Base-by-base conservation (phyloP, 768 basidiomycete genomes). In the Suillus ampliporus region DNA sequence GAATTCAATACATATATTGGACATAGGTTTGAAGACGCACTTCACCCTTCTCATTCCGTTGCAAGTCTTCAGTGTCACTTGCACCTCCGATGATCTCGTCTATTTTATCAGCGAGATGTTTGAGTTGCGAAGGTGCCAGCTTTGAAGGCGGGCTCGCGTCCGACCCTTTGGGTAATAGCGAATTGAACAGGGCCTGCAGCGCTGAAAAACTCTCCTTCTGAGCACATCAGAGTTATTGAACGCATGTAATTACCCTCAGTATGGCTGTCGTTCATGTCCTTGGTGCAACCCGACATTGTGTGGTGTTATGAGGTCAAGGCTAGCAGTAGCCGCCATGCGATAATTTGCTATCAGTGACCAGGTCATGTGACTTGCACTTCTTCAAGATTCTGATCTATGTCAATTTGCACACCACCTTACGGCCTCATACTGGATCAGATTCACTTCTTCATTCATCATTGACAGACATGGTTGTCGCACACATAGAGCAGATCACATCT, bases 31-130 rank as follows among this genome's bases (percentile, higher is more conserved):
- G n/a, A 61, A 58, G 51, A 78, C 84, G 67, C 79, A 90, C 91
- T 84, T 91, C 86, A 81, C 84, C 85, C 74, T 80, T 80, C 74
- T 84, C 84, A 62, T 86, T 83, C 59, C 78, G 78, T 57, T 78
- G 77, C 9, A 73, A 68, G 54, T 69, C 68, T 28, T 69, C 75
- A 44, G 72, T 69, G 53, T 80, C 79, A 44, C 76, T 79, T 15
- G 83, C 85, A 23, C 89, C 76, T 19, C 61, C 69, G 6, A 77
- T 43, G 17, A 92, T 71, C 66, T 90, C 82, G 19, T 77, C 79
- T 14, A 92, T 77, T 71, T 83, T 89, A 60, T 86, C 80, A 3
- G 89, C 86, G 26, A 92, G 71, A 63, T 77, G 83, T 62, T 77
- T 75, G 23, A 86, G 73, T 58, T 84, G 84, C 54, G 86, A 84